Base-by-base conservation (phyloP, 2,329 filamentous ascomycete species). In the Cercospora zeina region DNA sequence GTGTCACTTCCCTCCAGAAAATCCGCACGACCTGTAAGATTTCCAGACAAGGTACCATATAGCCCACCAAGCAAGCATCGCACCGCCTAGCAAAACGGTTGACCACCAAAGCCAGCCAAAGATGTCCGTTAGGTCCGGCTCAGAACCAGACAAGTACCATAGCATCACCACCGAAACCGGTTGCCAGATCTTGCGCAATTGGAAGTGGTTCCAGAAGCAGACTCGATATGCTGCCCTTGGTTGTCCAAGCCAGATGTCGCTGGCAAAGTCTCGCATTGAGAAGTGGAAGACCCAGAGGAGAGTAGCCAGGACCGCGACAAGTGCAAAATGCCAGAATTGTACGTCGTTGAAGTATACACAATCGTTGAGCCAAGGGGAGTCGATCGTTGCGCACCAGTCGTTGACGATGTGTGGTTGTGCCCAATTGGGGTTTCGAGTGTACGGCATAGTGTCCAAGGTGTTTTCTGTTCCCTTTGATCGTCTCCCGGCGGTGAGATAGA, bases 91-190 rank as follows among this genome's bases (percentile, higher is more conserved):
- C 24, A 14, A 4, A 19, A 27, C 11, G 11, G 4, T 3, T 14
- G 42, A 49, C 42, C 42, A 49, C 42, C 42, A 49, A 11, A 49
- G 42, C 21, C 42, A 49, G 42, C 42, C 42, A 27, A 49, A 49
- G 8, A 19, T 24, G 42, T 19, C 21, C 0, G 10, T 6, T 27
- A 19, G 19, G 21, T 49, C 42, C 24, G 11, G 21, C 21, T 27
- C 1, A 8, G 42, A 24, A 30, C 21, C 24, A 24, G 21, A 14
- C 2, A 49, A 27, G 21, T 49, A 49, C 42, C 42, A 49, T 24
- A 49, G 21, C 3, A 30, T 24, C 42, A 49, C 42, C 3, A 49
- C 13, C 42, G 21, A n/a, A 10, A 4, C 11, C 6, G 42, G 42
- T 27, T n/a, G 42, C 42, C 42, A 49, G 21, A 49, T 27, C 8